Evolutionary conservation across 1,284 basidiomycete species (phyloP).

Genomic region (Volvariella surrecta): DNA sequence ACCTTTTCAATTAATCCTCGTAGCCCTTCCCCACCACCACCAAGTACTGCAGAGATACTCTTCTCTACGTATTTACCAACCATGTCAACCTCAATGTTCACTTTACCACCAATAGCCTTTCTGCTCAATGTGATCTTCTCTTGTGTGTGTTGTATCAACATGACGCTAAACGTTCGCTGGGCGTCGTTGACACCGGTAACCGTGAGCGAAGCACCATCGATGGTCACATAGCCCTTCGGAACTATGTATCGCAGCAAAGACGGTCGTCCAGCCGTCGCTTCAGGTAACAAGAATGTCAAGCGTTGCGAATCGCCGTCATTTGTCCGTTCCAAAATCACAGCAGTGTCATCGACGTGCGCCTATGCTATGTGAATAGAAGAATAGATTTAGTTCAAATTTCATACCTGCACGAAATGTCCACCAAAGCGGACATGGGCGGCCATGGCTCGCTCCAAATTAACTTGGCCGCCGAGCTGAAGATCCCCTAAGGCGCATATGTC

Average conservation of each 20-base stretch:
- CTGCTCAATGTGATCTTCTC: conserved; percentile 76
- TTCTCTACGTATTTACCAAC: conserved; percentile 84
- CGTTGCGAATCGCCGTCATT: conserved; percentile 87
- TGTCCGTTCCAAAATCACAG: conserved; percentile 55
- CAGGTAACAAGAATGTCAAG: conserved; percentile 69
- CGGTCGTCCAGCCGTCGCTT: conserved; percentile 49
- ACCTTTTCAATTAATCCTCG: conserved; percentile 60
- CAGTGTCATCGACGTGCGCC: conserved; percentile 93
- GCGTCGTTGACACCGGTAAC: conserved; percentile 78
- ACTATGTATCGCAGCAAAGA: conserved; percentile 81
- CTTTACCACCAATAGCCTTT: conserved; percentile 73
- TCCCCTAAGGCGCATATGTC: conserved; percentile 43
- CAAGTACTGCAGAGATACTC: conserved; percentile 69
- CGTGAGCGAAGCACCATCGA: conserved; percentile 94
- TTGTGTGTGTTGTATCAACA: conserved; percentile 95
- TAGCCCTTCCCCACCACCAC: conserved; percentile 46
- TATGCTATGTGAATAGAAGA: conserved; percentile 22
- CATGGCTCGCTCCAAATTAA: conserved; percentile 97
- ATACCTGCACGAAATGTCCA: conserved; percentile 94
- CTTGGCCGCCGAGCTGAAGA: conserved; percentile 69
- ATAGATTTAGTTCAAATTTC: conserved; percentile 14
- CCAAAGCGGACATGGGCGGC: conserved; percentile 87
- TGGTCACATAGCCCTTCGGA: conserved; percentile 93
- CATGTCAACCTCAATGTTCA: conserved; percentile 96
- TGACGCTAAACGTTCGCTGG: conserved; percentile 74